Percentiles rank a stretch among this genome's conserved stretches.
These are phyloP conservation scores for Solanum gracilifrons DNA, from an alignment of 257 asterid genomes.

Conservation along the genomic window DNA sequence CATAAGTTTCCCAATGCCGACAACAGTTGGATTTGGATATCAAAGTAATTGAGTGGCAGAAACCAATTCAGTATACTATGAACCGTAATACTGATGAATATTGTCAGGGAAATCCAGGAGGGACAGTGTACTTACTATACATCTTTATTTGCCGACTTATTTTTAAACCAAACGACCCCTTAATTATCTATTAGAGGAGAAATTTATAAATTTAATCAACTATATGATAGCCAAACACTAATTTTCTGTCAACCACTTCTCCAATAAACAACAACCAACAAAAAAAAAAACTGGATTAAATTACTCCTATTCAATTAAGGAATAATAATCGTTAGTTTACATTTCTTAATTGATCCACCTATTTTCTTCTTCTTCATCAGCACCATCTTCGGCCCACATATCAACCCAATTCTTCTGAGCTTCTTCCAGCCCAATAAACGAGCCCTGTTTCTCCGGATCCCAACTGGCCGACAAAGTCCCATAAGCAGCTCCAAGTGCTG, in stretches of 20 bases:
- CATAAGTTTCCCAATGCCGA: too few species aligned
- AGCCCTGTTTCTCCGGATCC: constrained; percentile 50
- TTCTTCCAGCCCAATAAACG: constrained; percentile 59
- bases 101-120: too few species aligned
- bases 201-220: background rate
- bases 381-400: constrained; percentile 64
- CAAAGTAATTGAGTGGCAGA: too few species aligned
- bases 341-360: background rate
- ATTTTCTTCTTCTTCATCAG: background rate
- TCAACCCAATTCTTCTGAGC: constrained; percentile 68
- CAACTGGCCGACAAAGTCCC: constrained; percentile 73
- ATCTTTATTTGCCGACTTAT: too few species aligned
- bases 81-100: too few species aligned
- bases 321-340: background rate
- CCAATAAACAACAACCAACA: background rate
- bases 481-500: constrained; percentile 58
- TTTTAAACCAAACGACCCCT: too few species aligned
- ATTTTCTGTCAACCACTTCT: background rate
- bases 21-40: too few species aligned
- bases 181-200: too few species aligned
- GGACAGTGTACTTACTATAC: too few species aligned
- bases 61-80: too few species aligned
- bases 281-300: background rate
- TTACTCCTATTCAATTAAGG: background rate
- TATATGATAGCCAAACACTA: background rate